Conservation (phyloP, 2,329 filamentous ascomycete genomes). For the Exophiala alcalophila region DNA sequence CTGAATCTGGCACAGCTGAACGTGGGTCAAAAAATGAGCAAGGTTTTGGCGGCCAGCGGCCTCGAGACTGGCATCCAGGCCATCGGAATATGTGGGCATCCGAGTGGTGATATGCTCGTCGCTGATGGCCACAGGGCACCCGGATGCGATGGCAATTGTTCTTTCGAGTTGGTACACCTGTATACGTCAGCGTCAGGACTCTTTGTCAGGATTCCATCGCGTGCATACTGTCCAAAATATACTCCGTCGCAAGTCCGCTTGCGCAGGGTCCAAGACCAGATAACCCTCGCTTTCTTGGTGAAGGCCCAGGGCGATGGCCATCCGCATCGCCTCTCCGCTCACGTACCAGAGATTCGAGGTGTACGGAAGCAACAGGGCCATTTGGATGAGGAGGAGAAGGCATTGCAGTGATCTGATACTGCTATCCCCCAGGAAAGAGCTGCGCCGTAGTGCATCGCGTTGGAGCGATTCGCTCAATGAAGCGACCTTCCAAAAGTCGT, state of each 20-base stretch:
- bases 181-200: not conserved
- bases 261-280: not conserved
- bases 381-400: not conserved
- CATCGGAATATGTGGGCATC: not conserved
- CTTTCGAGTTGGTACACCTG: not conserved
- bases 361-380: not conserved
- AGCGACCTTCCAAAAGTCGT: no score
- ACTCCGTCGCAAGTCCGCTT: not conserved
- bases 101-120: slow-evolving; percentile 16
- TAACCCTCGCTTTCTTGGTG: not conserved
- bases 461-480: no score
- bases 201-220: not conserved
- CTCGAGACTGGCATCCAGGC: not conserved
- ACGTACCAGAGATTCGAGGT: not conserved
- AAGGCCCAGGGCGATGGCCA: not conserved
- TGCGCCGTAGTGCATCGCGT: no score
- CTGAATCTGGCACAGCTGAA: slow-evolving; percentile 1
- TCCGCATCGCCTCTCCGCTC: not conserved
- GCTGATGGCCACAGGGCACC: slow-evolving; percentile 17
- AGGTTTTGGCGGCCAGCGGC: not conserved
- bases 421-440: not conserved
- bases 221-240: slow-evolving; percentile 1
- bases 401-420: not conserved
- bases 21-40: not conserved
- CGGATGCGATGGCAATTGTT: not conserved